Base-by-base conservation (phyloP, 1,284 basidiomycete genomes). In the Malassezia slooffiae region DNA sequence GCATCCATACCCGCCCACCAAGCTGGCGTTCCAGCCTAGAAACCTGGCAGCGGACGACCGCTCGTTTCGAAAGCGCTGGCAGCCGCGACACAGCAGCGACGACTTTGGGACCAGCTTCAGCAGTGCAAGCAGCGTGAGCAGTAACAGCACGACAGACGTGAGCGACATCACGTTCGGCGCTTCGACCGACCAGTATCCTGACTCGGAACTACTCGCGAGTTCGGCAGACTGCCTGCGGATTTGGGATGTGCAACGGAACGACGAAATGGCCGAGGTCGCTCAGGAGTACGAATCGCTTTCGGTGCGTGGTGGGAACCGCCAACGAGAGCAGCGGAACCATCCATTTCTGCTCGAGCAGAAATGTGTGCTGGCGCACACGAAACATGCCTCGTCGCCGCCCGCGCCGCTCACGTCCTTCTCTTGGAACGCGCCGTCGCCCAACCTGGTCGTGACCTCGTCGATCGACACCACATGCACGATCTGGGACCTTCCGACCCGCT, bases 401-500 rank as follows among this genome's bases (percentile, higher is more conserved):
- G 67, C 67, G 5, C 67, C 67, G 6, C 49, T 69, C 10, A 69
- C 67, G 3, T 67, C 65, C 1, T 69, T 69, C 43, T 63, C 60
- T 0, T 69, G 67, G 67, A 69, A 69, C 43, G 55, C 57, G 21
- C 64, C 67, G 7, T 66, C 64, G 9, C 67, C 67, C 1, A 63
- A 62, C 33, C 54, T 70, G n/a, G 60, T 70, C 27, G 67, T 70
- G 16, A 70, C 67, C 12, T 65, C 65, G 12, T 95, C 88, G 7
- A 95, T 70, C 45, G 69, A 70, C 41, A 70, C 69, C 0, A 73
- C 72, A 3, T 73, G 72, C 48, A 72, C 73, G 3, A 69, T 73
- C 17, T 73, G 91, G 91, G 93, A 99, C 69, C 86, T 99, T 65
- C 86, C 93, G 57, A 89, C 87, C 2, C 80, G 81, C 15, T 82